Evolutionary conservation across 176 grass and related monocot species (phyloP).

Genomic region (Eleusine coracana): DNA sequence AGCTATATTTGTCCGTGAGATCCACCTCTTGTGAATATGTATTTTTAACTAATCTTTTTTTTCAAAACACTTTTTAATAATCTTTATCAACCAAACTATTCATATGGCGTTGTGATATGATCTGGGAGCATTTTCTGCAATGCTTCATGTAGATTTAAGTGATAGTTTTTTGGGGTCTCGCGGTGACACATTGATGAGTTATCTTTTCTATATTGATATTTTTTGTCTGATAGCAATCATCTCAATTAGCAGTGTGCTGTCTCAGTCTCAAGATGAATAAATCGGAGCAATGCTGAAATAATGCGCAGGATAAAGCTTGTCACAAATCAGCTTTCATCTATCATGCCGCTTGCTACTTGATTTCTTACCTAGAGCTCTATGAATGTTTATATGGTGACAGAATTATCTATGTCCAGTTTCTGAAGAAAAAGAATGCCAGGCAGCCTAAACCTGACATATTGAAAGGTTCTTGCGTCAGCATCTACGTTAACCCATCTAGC

Average conservation of each 20-base stretch:
- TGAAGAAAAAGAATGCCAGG: too few relatives aligned
- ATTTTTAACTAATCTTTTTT: background rate
- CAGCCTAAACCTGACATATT: background rate
- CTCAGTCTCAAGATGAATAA: background rate
- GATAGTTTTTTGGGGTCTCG: background rate
- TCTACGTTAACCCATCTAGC: background rate
- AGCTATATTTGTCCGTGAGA: background rate
- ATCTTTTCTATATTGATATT: background rate
- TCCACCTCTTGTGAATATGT: slow-evolving; percentile 27
- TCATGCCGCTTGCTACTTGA: background rate
- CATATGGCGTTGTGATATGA: background rate
- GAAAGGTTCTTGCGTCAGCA: background rate
- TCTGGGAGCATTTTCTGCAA: background rate
- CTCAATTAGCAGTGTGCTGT: too few relatives aligned
- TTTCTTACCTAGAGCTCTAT: background rate
- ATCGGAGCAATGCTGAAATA: background rate
- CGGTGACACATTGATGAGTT: background rate
- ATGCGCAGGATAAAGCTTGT: background rate
- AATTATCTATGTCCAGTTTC: background rate
- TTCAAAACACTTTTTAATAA: background rate
- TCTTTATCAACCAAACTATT: background rate
- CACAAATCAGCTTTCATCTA: background rate
- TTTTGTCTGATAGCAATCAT: background rate
- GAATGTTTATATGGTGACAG: background rate
- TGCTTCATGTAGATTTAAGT: background rate